Evolutionary conservation across 768 basidiomycete species (phyloP), one percentile per base, ranked within the genome.

Genomic region (Hortiboletus flavorubellus): DNA sequence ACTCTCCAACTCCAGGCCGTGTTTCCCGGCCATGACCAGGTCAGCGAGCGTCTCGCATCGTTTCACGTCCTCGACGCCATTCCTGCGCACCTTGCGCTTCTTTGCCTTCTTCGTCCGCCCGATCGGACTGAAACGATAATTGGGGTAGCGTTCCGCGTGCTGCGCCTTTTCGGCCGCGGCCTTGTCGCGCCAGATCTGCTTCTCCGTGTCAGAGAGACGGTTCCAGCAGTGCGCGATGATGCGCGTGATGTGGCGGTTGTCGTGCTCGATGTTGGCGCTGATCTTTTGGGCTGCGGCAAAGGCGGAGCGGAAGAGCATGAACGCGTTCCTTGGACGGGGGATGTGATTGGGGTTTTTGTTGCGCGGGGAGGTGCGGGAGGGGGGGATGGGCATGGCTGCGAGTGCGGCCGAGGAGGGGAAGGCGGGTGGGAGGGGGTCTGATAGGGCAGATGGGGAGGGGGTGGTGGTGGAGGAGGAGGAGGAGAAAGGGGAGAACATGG

Each of bases 221-320:
- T 79, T 78, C 84, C 84, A 86, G 64, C 76, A 77, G 38, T 77
- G 73, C 0, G 76, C 83, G 35, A 80, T 74, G 63, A 81, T 80
- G 53, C 80, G 77, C 44, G 81, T 82, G 63, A 85, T 81, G 54
- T 81, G 78, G 31, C 82, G 73, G 62, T 84, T 79, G 63, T 85
- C 80, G 58, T 73, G 75, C 63, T 85, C 83, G 59, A 83, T 72
- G 18, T 64, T 68, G n/a, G 73, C 70, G 47, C 60, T 67, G 55
- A 82, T 75, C 56, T 78, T 80, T 40, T 79, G 76, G 8, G 76
- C 75, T 4, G 79, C 77, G 39, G 81, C 80, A 48, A 86, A 83
- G 52, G 78, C 81, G 26, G 81, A 85, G 21, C 84, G 78, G 67
- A 80, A 86, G 66, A 85, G 78, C 76, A 86, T 76, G 64, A 78